Percentiles rank a stretch among this genome's conserved stretches.
Evolutionary conservation across 2,329 filamentous ascomycete genomes (phyloP).

Genomic region (Daldinia sp.): DNA sequence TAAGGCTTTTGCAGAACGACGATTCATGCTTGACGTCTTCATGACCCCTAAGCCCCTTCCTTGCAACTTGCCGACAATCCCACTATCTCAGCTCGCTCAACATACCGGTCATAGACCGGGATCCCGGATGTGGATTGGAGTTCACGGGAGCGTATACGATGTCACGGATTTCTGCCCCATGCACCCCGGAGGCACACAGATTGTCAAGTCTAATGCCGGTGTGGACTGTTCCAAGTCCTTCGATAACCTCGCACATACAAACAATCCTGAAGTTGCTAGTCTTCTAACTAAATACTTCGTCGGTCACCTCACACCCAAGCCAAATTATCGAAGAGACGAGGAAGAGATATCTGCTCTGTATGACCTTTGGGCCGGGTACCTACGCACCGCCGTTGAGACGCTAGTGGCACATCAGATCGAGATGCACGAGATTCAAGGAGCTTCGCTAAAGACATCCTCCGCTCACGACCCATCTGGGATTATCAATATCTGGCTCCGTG

Average conservation of each 20-base stretch:
- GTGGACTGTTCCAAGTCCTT: conserved; percentile 66
- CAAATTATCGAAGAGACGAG: conserved; percentile 57
- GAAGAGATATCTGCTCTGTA: conserved; percentile 60
- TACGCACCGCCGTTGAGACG: conserved; percentile 63
- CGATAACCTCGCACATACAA: conserved; percentile 66
- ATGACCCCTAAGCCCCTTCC: conserved; percentile 67
- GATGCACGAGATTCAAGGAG: conserved; percentile 63
- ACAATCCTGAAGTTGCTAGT: conserved; percentile 66
- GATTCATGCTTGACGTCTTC: conserved; percentile 69
- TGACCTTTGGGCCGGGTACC: conserved; percentile 64
- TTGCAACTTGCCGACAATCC: conserved; percentile 63
- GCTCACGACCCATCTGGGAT: conserved; percentile 54
- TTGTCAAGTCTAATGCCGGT: conserved; percentile 67
- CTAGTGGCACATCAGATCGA: conserved; percentile 66
- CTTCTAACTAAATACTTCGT: conserved; percentile 67
- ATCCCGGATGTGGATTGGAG: conserved; percentile 63
- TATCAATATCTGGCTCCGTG: conserved; percentile 46
- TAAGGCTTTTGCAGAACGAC: conserved; percentile 65
- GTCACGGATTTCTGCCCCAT: conserved; percentile 66
- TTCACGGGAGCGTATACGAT: conserved; percentile 66
- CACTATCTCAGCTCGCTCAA: conserved; percentile 61
- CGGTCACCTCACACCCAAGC: conserved; percentile 63
- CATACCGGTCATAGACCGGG: conserved; percentile 64
- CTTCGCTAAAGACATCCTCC: conserved; percentile 51
- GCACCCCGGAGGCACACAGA: conserved; percentile 66